Percentiles rank a stretch among this genome's conserved stretches.
phyloP scores from a whole-genome alignment of 805 yeast genomes.

The Hyphopichia homilentoma region DNA sequence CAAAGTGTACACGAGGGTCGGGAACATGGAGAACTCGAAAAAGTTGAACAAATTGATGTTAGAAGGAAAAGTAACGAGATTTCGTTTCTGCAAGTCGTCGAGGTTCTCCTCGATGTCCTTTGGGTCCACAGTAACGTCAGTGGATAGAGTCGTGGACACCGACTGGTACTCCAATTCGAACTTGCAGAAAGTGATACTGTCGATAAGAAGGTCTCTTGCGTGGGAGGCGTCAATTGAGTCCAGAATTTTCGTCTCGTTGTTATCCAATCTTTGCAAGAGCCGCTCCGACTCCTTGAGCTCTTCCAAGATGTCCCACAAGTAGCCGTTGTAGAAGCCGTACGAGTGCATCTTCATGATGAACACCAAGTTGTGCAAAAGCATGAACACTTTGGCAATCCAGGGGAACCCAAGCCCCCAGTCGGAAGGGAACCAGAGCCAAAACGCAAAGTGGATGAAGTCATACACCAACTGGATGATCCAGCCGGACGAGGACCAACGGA shows the following conservation, averaged over 20 bases:
- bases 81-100: conserved; percentile 7
- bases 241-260: conserved; percentile 10
- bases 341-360: conserved; percentile 95
- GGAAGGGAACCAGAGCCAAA: conserved; percentile 57
- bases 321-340: conserved; percentile 87
- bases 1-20: conserved; percentile 80
- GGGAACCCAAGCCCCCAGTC: conserved; percentile 48
- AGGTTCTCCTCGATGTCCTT: conserved; percentile 4
- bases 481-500: conserved; percentile 66
- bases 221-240: no score
- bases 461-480: conserved; percentile 54
- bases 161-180: conserved; percentile 68
- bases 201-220: conserved; percentile 27
- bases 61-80: conserved; percentile 53
- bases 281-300: conserved; percentile 52
- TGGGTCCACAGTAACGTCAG: conserved; percentile 9
- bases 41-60: conserved; percentile 66
- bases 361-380: conserved; percentile 81
- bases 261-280: conserved; percentile 38
- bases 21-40: conserved; percentile 81
- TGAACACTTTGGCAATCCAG: conserved; percentile 88
- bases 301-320: conserved; percentile 61
- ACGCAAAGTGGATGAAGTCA: conserved; percentile 51
- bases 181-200: conserved; percentile 63
- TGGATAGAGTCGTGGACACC: conserved; percentile 13